Conservation (phyloP, 805 yeast genomes). For the Metschnikowia amazonensis region DNA sequence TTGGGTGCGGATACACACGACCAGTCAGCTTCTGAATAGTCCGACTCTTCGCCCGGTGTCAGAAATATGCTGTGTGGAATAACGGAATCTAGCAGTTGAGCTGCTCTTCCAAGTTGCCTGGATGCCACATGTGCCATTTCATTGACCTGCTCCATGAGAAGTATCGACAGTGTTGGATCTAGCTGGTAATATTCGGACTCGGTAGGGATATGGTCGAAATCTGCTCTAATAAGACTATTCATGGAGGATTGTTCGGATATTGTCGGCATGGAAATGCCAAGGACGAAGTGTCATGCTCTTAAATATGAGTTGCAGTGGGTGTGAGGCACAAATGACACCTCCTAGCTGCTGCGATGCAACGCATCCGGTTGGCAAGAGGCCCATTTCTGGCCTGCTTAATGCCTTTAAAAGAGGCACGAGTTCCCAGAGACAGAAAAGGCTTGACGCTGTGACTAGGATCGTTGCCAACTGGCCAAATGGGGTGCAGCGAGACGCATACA, state of each 20-base stretch:
- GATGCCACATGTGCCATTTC: neutral
- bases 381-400: neutral
- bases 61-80: neutral
- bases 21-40: neutral
- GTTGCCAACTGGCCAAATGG: neutral
- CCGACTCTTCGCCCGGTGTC: neutral
- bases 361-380: neutral
- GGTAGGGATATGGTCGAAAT: neutral
- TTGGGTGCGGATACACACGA: neutral
- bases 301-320: neutral
- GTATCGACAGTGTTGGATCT: neutral
- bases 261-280: no score
- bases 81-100: neutral
- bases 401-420: neutral
- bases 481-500: neutral
- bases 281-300: neutral
- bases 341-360: no score
- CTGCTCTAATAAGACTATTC: neutral
- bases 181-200: neutral
- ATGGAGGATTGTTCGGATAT: neutral
- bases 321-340: neutral
- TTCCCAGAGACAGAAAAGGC: neutral
- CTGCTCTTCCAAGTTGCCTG: neutral
- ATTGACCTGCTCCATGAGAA: neutral
- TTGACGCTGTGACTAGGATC: neutral